Conservation (phyloP, 495 filamentous ascomycete species). For the Pseudoneurospora amorphoporcata region DNA sequence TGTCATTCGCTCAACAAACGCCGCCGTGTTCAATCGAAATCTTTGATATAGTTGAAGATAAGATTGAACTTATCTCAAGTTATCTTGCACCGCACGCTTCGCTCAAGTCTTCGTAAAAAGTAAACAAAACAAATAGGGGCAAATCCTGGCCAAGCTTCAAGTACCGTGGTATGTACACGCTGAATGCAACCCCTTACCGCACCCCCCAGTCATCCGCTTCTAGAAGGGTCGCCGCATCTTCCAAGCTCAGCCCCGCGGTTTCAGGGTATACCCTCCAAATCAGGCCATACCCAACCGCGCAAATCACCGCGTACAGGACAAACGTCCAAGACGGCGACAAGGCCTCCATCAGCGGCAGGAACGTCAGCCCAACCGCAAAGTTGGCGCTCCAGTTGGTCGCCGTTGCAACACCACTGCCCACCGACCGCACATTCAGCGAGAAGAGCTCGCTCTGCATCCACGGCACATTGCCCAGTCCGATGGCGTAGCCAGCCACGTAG, state of each 20-base stretch:
- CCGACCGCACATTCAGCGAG: slow-evolving; percentile 66
- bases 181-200: slow-evolving; percentile 14
- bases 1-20: background rate
- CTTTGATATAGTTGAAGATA: background rate
- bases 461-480: slow-evolving; percentile 84
- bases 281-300: slow-evolving; percentile 51
- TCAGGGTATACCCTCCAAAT: slow-evolving; percentile 75
- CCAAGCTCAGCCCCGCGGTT: slow-evolving; percentile 68
- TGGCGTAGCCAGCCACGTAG: slow-evolving; percentile 79
- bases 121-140: background rate
- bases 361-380: slow-evolving; percentile 78
- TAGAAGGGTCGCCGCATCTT: slow-evolving; percentile 68
- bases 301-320: slow-evolving; percentile 60
- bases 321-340: slow-evolving; percentile 72
- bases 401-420: slow-evolving; percentile 75
- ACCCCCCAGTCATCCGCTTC: slow-evolving; percentile 65
- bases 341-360: slow-evolving; percentile 74
- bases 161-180: background rate
- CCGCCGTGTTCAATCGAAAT: background rate
- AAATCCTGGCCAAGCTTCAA: background rate
- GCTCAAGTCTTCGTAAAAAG: background rate
- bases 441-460: slow-evolving; percentile 95
- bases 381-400: slow-evolving; percentile 86
- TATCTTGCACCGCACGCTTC: background rate
- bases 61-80: background rate